A percentile compares a stretch with the other conserved stretches of the same genome.
Evolutionary conservation across 495 filamentous ascomycete genomes (phyloP).

Genomic region (Copromyces sp.): DNA sequence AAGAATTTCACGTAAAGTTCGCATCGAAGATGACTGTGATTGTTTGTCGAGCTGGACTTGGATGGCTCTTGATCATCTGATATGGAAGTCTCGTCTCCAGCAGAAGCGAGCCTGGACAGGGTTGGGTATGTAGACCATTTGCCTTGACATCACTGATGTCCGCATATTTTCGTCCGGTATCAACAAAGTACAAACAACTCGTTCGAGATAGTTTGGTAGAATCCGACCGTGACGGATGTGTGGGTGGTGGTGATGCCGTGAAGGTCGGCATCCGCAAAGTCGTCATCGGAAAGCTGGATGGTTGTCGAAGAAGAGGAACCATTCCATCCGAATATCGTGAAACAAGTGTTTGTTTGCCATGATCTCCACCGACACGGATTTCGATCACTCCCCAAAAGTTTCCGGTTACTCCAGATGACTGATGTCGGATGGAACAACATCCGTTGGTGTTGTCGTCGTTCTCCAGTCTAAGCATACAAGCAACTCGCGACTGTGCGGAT

Average conservation of each 20-base stretch:
- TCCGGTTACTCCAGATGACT: neutral
- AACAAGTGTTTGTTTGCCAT: neutral
- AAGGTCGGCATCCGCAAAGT: neutral
- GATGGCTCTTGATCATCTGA: neutral
- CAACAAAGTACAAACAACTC: neutral
- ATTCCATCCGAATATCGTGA: neutral
- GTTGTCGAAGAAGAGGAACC: neutral
- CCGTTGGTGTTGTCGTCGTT: neutral
- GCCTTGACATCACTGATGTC: neutral
- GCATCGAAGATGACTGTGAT: neutral
- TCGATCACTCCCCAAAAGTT: neutral
- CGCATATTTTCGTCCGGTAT: neutral
- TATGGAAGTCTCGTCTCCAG: neutral
- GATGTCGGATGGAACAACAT: neutral
- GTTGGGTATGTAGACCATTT: neutral
- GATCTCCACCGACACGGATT: neutral
- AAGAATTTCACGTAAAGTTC: neutral
- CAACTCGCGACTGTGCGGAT: neutral
- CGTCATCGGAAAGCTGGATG: neutral
- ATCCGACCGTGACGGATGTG: neutral
- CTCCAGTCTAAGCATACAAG: neutral
- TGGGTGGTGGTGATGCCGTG: neutral
- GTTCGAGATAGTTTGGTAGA: neutral
- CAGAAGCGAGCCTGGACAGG: neutral
- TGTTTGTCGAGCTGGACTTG: neutral